Evolutionary conservation across 1,284 basidiomycete species (phyloP).

Genomic region (Moesziomyces sp.): DNA sequence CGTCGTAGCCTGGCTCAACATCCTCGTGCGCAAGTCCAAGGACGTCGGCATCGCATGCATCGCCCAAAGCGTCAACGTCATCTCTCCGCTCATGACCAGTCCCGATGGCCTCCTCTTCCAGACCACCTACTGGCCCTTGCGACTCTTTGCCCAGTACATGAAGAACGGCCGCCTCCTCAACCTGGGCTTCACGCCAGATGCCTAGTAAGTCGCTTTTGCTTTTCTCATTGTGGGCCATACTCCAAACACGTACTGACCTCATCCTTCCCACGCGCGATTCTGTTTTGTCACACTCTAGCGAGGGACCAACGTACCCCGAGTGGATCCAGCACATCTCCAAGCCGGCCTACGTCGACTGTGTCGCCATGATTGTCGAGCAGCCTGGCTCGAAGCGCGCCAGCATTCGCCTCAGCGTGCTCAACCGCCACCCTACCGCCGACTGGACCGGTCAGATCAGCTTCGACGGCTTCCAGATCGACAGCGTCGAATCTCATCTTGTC

Average conservation of each 20-base stretch:
- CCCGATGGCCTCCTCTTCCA: constrained; percentile 72
- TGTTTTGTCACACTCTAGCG: constrained; percentile 3
- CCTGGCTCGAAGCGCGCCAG: constrained; percentile 56
- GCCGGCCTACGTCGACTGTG: constrained; percentile 71
- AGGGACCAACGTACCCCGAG: constrained; percentile 71
- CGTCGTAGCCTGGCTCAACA: constrained; percentile 75
- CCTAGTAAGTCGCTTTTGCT: constrained; percentile 55
- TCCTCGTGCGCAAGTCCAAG: constrained; percentile 75
- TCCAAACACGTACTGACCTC: neutral
- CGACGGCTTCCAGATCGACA: constrained; percentile 36
- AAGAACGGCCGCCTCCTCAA: constrained; percentile 71
- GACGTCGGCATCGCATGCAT: constrained; percentile 76
- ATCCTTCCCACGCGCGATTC: neutral
- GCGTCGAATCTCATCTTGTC: constrained; percentile 33
- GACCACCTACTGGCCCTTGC: constrained; percentile 73
- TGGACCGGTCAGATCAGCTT: constrained; percentile 32
- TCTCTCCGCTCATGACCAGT: constrained; percentile 71
- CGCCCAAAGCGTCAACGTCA: constrained; percentile 74
- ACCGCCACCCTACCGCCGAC: constrained; percentile 68
- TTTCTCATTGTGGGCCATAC: neutral
- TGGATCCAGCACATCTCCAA: constrained; percentile 69
- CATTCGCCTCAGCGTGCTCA: constrained; percentile 72
- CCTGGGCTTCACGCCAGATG: constrained; percentile 69
- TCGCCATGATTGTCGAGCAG: constrained; percentile 69
- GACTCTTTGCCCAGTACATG: constrained; percentile 74